A percentile compares a stretch with the other conserved stretches of the same genome.
These are phyloP conservation scores for Alliaria petiolata DNA, from an alignment of 345 rosid species.

Conservation along the genomic window DNA sequence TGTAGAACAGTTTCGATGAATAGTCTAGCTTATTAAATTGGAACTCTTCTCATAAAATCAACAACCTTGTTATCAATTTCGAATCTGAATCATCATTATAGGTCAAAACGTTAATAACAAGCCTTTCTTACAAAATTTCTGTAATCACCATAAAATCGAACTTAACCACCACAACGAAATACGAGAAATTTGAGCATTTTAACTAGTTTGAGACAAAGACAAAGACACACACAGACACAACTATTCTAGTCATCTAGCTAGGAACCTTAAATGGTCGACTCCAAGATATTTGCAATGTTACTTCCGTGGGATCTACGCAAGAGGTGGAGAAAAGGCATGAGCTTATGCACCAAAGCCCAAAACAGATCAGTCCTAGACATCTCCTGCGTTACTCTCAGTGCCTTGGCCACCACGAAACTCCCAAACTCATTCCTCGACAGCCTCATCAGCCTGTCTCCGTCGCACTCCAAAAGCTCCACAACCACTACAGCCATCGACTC, in stretches of 20 bases:
- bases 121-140: not conserved
- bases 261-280: not conserved
- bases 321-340: not conserved
- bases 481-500: not conserved
- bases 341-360: not conserved
- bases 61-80: too few species aligned
- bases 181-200: not conserved
- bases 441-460: not conserved
- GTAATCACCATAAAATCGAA: not conserved
- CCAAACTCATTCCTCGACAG: not conserved
- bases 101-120: not conserved
- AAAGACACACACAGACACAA: not conserved
- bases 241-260: not conserved
- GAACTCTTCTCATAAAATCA: too few species aligned
- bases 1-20: too few species aligned
- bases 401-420: constrained; percentile 7
- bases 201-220: not conserved
- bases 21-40: too few species aligned
- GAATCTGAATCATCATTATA: too few species aligned
- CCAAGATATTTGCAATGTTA: constrained; percentile 9
- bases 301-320: not conserved
- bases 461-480: not conserved
- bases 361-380: not conserved
- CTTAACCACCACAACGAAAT: not conserved
- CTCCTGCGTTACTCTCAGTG: not conserved